These are phyloP conservation scores for Nadsonia fulvescens DNA, from an alignment of 805 yeast genomes.

Conservation along the genomic window DNA sequence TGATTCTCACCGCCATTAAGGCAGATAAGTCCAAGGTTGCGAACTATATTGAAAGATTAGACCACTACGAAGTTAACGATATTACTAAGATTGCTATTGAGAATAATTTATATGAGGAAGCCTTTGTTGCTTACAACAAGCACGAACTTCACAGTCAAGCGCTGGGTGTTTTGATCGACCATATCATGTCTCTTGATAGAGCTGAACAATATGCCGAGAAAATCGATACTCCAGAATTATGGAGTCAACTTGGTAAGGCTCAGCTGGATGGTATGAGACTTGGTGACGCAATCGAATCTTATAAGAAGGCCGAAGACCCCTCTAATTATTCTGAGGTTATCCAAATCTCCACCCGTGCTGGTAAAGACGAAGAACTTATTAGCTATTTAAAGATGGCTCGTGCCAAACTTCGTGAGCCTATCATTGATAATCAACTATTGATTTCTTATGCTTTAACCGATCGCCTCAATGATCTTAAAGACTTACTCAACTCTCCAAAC, in stretches of 20 bases:
- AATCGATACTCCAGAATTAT: constrained; percentile 65
- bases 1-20: constrained; percentile 86
- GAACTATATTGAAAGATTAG: constrained; percentile 73
- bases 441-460: constrained; percentile 70
- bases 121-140: constrained; percentile 79
- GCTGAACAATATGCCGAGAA: constrained; percentile 88
- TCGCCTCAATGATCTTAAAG: constrained; percentile 64
- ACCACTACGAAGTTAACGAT: constrained; percentile 81
- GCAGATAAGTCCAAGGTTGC: constrained; percentile 79
- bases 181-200: constrained; percentile 84
- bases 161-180: constrained; percentile 78
- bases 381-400: constrained; percentile 84
- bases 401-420: constrained; percentile 74
- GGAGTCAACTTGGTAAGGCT: constrained; percentile 93
- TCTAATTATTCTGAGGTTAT: constrained; percentile 79
- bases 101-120: constrained; percentile 80
- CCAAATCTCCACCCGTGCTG: constrained; percentile 89
- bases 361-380: constrained; percentile 84
- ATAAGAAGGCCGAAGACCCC: constrained; percentile 83
- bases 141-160: constrained; percentile 65
- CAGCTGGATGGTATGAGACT: constrained; percentile 87
- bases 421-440: constrained; percentile 81
- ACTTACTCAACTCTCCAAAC: constrained; percentile 66
- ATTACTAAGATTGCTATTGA: constrained; percentile 86
- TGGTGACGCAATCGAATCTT: constrained; percentile 80